A percentile compares a stretch with the other conserved stretches of the same genome.
Evolutionary conservation across 176 grass and related monocot species (phyloP).

Genomic region (Triticum aestivum): IWGSC_CS_RefSeq_v2.1 NC_057808.1:198542717-198543216

Average conservation of each 20-base stretch:
- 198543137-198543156: neutral
- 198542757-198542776: neutral
- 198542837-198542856: no score
- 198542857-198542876: no score
- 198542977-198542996: neutral
- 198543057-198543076: neutral
- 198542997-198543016: neutral
- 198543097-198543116: neutral
- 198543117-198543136: neutral
- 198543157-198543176: neutral
- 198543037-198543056: neutral
- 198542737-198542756: neutral
- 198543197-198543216: neutral
- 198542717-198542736: neutral
- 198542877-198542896: no score
- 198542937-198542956: no score
- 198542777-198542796: conserved; percentile 5
- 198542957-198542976: neutral
- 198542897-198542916: no score
- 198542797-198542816: neutral
- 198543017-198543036: neutral
- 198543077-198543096: neutral
- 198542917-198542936: no score
- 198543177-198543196: neutral
- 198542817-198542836: neutral